phyloP scores from a whole-genome alignment of 495 filamentous ascomycete species.

The Penicillium lagena region DNA sequence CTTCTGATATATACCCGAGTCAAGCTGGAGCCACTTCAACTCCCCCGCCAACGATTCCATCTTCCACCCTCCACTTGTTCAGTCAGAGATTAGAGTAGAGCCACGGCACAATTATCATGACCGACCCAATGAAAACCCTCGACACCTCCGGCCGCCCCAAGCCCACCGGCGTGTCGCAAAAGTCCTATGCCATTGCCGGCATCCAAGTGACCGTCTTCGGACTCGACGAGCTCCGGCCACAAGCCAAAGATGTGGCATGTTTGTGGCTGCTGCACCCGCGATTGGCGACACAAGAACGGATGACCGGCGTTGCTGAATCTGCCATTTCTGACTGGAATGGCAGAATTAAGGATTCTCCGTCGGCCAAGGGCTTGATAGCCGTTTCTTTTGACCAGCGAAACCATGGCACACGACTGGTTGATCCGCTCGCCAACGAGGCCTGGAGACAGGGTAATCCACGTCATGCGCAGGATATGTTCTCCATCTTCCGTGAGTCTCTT shows the following conservation, averaged over 20 bases:
- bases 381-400: slow-evolving; percentile 87
- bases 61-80: not conserved
- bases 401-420: slow-evolving; percentile 67
- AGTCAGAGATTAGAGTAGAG: too few species aligned
- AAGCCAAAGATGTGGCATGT: slow-evolving; percentile 52
- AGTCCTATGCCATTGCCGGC: slow-evolving; percentile 63
- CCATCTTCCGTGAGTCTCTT: slow-evolving; percentile 43
- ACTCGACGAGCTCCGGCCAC: slow-evolving; percentile 57
- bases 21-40: not conserved
- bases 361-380: slow-evolving; percentile 57
- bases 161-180: slow-evolving; percentile 48
- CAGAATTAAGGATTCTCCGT: slow-evolving; percentile 13
- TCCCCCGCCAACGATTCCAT: slow-evolving; percentile 6
- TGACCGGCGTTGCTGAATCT: slow-evolving; percentile 53
- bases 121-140: slow-evolving; percentile 30
- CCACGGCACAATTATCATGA: slow-evolving; percentile 16
- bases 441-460: slow-evolving; percentile 76
- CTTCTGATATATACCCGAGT: slow-evolving; percentile 15
- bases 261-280: slow-evolving; percentile 87
- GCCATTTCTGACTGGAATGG: slow-evolving; percentile 56
- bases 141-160: slow-evolving; percentile 15
- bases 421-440: slow-evolving; percentile 53
- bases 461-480: slow-evolving; percentile 89
- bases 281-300: slow-evolving; percentile 57
- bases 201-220: slow-evolving; percentile 74